These are phyloP conservation scores for Apiospora aurea DNA, from an alignment of 2,329 filamentous ascomycete species.

Conservation along the genomic window DNA sequence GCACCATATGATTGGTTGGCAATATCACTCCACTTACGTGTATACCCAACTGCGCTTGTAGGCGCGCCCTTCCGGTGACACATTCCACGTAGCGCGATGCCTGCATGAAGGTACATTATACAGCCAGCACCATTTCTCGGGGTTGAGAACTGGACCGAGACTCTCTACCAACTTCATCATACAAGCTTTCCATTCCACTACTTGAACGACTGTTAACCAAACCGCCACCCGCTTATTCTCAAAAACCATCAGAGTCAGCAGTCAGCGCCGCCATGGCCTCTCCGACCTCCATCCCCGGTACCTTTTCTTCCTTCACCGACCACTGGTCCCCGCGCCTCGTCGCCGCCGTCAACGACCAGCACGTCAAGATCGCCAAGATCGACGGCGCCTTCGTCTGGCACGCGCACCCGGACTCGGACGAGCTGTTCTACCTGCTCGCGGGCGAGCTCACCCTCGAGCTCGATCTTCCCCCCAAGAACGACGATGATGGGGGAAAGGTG, in stretches of 20 bases:
- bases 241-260: too few relatives aligned
- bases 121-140: too few relatives aligned
- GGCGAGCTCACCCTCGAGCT: slow-evolving; percentile 19
- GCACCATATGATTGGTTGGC: neutral
- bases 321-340: slow-evolving; percentile 17
- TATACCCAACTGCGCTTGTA: neutral
- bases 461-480: neutral
- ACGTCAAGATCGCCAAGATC: slow-evolving; percentile 23
- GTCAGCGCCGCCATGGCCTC: neutral
- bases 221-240: too few relatives aligned
- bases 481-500: neutral
- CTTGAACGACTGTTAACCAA: too few relatives aligned
- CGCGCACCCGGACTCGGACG: slow-evolving; percentile 22
- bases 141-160: too few relatives aligned
- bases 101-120: neutral
- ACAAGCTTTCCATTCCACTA: too few relatives aligned
- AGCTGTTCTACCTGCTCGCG: slow-evolving; percentile 23
- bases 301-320: slow-evolving; percentile 10
- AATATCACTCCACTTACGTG: neutral
- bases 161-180: too few relatives aligned
- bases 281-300: neutral
- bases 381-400: slow-evolving; percentile 22
- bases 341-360: slow-evolving; percentile 24
- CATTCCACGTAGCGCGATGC: neutral
- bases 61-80: slow-evolving; percentile 3